Percentiles rank a stretch among this genome's conserved stretches.
These are phyloP conservation scores for Coemansia sp. DNA, from an alignment of 192 early-diverging fungal species.

Conservation along the genomic window DNA sequence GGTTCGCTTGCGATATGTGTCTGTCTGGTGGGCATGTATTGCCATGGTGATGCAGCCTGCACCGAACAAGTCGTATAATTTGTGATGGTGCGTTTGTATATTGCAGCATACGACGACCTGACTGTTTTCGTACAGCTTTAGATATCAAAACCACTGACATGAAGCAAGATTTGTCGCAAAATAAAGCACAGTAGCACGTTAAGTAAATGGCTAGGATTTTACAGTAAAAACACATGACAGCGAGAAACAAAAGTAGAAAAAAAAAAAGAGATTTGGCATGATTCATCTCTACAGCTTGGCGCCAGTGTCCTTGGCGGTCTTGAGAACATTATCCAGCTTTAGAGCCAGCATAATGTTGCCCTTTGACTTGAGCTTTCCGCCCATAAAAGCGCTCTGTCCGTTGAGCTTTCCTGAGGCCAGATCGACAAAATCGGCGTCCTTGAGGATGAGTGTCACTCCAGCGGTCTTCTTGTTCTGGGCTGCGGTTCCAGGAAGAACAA, in stretches of 20 bases:
- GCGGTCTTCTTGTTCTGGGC: conserved; percentile 63
- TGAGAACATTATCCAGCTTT: conserved; percentile 70
- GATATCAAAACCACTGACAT: too few relatives aligned
- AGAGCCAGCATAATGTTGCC: conserved; percentile 74
- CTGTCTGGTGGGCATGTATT: not conserved
- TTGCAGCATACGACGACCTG: too few relatives aligned
- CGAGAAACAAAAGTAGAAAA: not conserved
- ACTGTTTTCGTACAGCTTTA: too few relatives aligned
- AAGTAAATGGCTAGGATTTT: not conserved
- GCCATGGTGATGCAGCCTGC: not conserved
- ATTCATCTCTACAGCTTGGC: conserved; percentile 62
- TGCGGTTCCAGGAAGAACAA: conserved; percentile 59
- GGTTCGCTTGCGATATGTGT: too few relatives aligned
- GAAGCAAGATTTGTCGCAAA: too few relatives aligned
- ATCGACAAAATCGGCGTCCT: conserved; percentile 80
- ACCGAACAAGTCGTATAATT: too few relatives aligned
- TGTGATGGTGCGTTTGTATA: too few relatives aligned
- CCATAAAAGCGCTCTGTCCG: conserved; percentile 90
- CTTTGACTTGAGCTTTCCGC: conserved; percentile 86
- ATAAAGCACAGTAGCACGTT: not conserved
- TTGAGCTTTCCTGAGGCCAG: conserved; percentile 84
- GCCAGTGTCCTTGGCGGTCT: conserved; percentile 55
- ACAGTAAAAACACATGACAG: not conserved
- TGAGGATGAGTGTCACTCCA: conserved; percentile 71
- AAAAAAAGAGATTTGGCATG: not conserved